Evolutionary conservation across 345 rosid species (phyloP).

Genomic region (Pistacia atlantica): DNA sequence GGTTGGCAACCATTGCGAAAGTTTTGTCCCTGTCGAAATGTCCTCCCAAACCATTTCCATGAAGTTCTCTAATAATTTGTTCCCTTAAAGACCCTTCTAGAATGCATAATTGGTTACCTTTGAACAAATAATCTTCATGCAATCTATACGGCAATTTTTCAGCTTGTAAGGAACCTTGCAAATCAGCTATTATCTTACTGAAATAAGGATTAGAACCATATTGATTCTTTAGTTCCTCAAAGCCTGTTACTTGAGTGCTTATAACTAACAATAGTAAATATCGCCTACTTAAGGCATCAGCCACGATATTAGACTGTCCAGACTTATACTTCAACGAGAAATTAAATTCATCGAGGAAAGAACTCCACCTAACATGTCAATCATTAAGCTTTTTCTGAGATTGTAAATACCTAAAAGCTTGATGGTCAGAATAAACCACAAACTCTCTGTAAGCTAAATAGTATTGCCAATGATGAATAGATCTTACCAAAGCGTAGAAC

Average conservation of each 20-base stretch:
- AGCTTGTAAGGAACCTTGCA: background rate
- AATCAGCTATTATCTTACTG: background rate
- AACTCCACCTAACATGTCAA: conserved; percentile 3
- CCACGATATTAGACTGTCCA: background rate
- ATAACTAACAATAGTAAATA: background rate
- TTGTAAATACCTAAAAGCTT: background rate
- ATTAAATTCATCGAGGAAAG: conserved; percentile 13
- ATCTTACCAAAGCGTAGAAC: background rate
- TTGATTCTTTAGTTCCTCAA: no score
- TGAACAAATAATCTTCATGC: conserved; percentile 11
- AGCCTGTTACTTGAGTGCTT: background rate
- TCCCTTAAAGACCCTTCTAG: background rate
- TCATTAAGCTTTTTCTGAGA: conserved; percentile 8
- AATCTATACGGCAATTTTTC: background rate
- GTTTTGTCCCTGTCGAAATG: background rate
- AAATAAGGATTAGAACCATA: no score
- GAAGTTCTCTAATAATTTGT: conserved; percentile 3
- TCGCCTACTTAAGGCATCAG: conserved; percentile 7
- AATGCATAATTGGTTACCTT: conserved; percentile 7
- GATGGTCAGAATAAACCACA: background rate
- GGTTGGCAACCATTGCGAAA: background rate
- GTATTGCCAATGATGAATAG: background rate
- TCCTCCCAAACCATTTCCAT: conserved; percentile 8
- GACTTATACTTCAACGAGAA: conserved; percentile 14
- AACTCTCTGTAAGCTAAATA: background rate